Percentiles rank a stretch among this genome's conserved stretches.
phyloP scores from a whole-genome alignment of 305 asterid species.

The Fraxinus nigra region DNA sequence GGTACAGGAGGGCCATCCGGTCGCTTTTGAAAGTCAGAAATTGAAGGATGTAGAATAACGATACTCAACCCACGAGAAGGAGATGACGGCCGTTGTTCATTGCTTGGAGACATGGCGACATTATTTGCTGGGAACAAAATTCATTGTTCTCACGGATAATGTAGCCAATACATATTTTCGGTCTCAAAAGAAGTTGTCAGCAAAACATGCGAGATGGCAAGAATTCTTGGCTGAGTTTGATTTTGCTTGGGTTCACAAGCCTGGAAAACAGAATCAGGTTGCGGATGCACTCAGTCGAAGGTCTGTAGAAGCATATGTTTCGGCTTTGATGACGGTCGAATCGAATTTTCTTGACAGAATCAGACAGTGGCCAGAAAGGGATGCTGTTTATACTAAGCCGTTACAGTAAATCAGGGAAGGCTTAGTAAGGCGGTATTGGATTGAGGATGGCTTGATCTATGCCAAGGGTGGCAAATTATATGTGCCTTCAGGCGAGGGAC shows the following conservation, averaged over 20 bases:
- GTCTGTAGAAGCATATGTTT: neutral
- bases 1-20: too few relatives aligned
- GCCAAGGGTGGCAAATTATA: too few relatives aligned
- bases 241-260: conserved; percentile 3
- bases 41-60: too few relatives aligned
- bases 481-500: too few relatives aligned
- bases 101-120: neutral
- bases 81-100: neutral
- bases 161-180: neutral
- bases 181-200: neutral
- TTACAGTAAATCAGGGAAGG: neutral
- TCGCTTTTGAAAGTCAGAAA: too few relatives aligned
- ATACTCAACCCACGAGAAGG: neutral
- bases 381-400: neutral
- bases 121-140: neutral
- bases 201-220: conserved; percentile 2
- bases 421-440: neutral
- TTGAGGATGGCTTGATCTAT: too few relatives aligned
- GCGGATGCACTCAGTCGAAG: neutral
- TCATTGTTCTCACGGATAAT: neutral
- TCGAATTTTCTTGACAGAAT: neutral
- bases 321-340: neutral
- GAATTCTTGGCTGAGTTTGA: conserved; percentile 4
- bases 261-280: neutral
- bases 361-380: neutral